Conservation (phyloP, 2,329 filamentous ascomycete species). For the Cercospora zeae-maydis region DNA sequence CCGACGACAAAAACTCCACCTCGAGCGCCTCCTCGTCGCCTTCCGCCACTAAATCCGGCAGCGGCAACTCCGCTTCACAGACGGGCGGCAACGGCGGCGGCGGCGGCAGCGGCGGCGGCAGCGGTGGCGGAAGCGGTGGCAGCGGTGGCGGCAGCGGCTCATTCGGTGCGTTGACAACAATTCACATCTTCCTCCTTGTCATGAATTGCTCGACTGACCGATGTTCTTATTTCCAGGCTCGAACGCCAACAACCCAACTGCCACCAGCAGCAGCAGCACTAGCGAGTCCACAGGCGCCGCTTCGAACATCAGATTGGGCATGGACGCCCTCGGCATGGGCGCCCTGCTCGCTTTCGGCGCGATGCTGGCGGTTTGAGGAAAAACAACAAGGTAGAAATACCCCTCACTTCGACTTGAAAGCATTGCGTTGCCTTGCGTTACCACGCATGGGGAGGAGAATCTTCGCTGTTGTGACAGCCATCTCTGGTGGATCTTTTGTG, state of each 20-base stretch:
- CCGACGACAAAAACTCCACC: neutral
- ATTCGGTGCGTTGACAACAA: slow-evolving; percentile 9
- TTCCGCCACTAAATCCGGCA: slow-evolving; percentile 17
- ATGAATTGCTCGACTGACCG: neutral
- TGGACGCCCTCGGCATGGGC: slow-evolving; percentile 27
- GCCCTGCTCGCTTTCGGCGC: slow-evolving; percentile 29
- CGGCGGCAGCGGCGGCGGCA: too few relatives aligned
- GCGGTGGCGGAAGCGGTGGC: neutral
- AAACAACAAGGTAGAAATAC: neutral
- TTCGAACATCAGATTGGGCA: slow-evolving; percentile 21
- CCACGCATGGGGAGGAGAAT: neutral
- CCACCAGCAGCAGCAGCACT: slow-evolving; percentile 15
- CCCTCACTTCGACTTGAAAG: neutral
- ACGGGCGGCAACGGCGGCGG: slow-evolving; percentile 6
- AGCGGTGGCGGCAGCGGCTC: neutral
- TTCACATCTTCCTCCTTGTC: too few relatives aligned
- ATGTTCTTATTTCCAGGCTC: neutral
- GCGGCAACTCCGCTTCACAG: neutral
- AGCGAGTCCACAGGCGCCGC: slow-evolving; percentile 22
- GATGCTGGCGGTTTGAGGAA: slow-evolving; percentile 25
- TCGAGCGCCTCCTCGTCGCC: slow-evolving; percentile 12
- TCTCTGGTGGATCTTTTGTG: neutral
- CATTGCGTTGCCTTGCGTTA: neutral
- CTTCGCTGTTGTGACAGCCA: neutral
- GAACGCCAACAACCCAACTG: slow-evolving; percentile 5